Base-by-base conservation (phyloP, 768 basidiomycete species). In the Rhizopogon roseolus region DNA sequence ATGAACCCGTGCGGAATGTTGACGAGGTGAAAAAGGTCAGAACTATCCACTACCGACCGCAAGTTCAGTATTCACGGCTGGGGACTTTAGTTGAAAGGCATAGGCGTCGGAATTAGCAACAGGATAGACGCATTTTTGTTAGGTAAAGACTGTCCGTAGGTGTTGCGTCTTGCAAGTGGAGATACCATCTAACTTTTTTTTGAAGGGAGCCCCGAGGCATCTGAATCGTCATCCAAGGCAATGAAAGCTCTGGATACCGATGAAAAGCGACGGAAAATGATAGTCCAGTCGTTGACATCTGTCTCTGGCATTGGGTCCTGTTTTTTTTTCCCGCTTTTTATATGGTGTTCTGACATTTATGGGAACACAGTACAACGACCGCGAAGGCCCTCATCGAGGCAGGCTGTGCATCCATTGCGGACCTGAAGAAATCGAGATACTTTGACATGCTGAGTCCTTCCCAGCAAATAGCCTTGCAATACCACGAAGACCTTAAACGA, bases 241-340 rank as follows among this genome's bases (percentile, higher is more conserved):
- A 53, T 29, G 43, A 55, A 49, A 49, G 32, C 28, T 13, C 46
- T 43, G 40, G 49, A 63, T 36, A 54, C 56, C 34, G 55, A 66
- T 41, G 62, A 68, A 55, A 56, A 66, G 43, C 56, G 63, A 53
- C 67, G 56, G 53, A 59, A 60, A 58, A 60, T 68, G 52, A 59
- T 70, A 1, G 50, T 71, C 4, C 60, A 64, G 13, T 62, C 66
- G 17, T 61, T 84, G 48, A 64, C 68, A 53, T 62, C 61, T 4
- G 55, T 84, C 39, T 71, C 72, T 9, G 73, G 77, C 4, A 69
- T 84, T 56, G 82, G 83, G 81, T 82, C 60, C 48, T 54, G 38
- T 41, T 41, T 38, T 8, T 32, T 45, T 13, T 22, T 32, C 0
- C 34, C n/a, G 11, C 14, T 39, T 16, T 46, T n/a, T 29, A n/a